Evolutionary conservation across 2,329 filamentous ascomycete species (phyloP).

Genomic region (Volutella citrinella): DNA sequence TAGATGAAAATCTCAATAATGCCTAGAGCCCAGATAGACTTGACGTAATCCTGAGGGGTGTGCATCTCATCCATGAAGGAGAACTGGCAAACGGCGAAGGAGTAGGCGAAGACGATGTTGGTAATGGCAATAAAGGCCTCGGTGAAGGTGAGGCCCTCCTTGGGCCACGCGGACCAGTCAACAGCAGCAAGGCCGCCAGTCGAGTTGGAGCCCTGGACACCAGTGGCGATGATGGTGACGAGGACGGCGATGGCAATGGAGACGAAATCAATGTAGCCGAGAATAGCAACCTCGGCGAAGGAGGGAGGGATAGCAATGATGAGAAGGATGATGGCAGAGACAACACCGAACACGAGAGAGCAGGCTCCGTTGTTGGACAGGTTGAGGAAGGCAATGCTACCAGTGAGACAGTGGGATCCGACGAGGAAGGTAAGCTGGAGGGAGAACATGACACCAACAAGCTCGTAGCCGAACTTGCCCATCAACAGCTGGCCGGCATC

Average conservation of each 20-base stretch:
- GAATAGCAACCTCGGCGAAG: constrained; percentile 33
- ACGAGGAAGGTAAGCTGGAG: constrained; percentile 69
- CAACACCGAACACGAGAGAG: constrained; percentile 35
- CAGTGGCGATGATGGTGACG: constrained; percentile 64
- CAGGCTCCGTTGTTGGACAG: constrained; percentile 51
- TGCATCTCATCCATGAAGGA: constrained; percentile 23
- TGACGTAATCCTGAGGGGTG: constrained; percentile 28
- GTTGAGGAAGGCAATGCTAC: constrained; percentile 64
- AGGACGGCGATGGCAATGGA: constrained; percentile 55
- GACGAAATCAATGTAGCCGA: constrained; percentile 44
- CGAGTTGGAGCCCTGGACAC: constrained; percentile 37
- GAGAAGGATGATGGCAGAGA: constrained; percentile 44
- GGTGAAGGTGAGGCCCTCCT: constrained; percentile 43
- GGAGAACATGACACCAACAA: constrained; percentile 59
- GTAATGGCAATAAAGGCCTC: constrained; percentile 58
- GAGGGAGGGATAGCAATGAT: constrained; percentile 45
- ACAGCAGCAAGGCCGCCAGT: constrained; percentile 30
- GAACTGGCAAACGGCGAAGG: constrained; percentile 19
- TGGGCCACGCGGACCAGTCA: constrained; percentile 44
- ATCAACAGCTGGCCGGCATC: constrained; percentile 52
- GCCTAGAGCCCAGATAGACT: constrained; percentile 62
- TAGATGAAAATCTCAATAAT: constrained; percentile 62
- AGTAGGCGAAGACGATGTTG: constrained; percentile 48
- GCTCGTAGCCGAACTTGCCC: constrained; percentile 57
- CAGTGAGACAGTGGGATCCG: constrained; percentile 69